Conservation (phyloP, 2,329 filamentous ascomycete genomes). For the Aquanectria penicillioides region DNA sequence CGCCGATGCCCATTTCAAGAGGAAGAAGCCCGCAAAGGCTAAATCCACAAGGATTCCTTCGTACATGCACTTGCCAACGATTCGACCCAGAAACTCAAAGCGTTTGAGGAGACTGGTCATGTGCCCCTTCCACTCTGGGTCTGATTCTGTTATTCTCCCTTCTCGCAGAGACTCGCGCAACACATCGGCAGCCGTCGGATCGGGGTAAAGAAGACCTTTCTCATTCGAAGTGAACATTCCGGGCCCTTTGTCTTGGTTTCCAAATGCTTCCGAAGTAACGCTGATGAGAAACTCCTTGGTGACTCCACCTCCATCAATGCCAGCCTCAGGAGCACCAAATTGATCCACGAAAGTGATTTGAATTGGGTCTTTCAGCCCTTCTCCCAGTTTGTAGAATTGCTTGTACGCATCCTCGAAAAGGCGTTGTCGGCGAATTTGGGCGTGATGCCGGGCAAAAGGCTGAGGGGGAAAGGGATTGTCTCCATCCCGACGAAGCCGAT, state of each 20-base stretch:
- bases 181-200: slow-evolving; percentile 80
- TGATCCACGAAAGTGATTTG: slow-evolving; percentile 96
- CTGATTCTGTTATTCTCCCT: slow-evolving; percentile 61
- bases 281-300: slow-evolving; percentile 97
- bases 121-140: slow-evolving; percentile 64
- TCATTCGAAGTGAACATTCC: slow-evolving; percentile 85
- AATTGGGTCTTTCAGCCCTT: slow-evolving; percentile 91
- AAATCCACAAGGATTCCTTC: slow-evolving; percentile 96
- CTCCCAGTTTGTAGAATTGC: slow-evolving; percentile 83
- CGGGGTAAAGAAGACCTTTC: slow-evolving; percentile 88
- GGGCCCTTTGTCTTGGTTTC: slow-evolving; percentile 52
- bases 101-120: slow-evolving; percentile 72
- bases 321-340: slow-evolving; percentile 86
- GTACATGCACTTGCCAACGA: slow-evolving; percentile 96
- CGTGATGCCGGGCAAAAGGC: slow-evolving; percentile 72
- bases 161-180: slow-evolving; percentile 66
- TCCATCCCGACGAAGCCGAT: slow-evolving; percentile 53
- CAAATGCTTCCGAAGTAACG: slow-evolving; percentile 86
- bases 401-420: slow-evolving; percentile 88
- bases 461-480: slow-evolving; percentile 23
- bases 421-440: slow-evolving; percentile 79
- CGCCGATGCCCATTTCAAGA: slow-evolving; percentile 91
- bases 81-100: slow-evolving; percentile 91
- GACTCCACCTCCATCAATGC: slow-evolving; percentile 96
- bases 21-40: slow-evolving; percentile 92